Conservation (phyloP, 2,329 filamentous ascomycete genomes). For the Aspergillus niger region DNA sequence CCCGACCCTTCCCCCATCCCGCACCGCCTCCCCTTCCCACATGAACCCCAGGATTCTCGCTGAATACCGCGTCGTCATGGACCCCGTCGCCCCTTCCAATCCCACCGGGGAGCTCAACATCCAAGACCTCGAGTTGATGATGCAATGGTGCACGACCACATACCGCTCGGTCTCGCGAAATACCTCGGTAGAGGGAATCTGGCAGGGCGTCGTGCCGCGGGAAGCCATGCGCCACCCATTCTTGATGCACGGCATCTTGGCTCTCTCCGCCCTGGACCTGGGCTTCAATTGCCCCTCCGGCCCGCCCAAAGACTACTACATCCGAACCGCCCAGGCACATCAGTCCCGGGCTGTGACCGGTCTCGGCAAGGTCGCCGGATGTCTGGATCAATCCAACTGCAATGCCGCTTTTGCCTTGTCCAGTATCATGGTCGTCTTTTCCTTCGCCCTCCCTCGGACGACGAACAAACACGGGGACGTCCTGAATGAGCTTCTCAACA, state of each 20-base stretch:
- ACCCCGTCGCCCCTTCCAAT: neutral
- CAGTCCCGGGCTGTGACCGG: conserved; percentile 28
- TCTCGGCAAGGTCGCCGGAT: conserved; percentile 24
- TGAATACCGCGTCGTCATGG: conserved; percentile 14
- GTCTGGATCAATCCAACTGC: conserved; percentile 32
- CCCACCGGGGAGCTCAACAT: conserved; percentile 22
- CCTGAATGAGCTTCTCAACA: conserved; percentile 35
- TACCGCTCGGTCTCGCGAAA: conserved; percentile 35
- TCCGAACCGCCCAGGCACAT: conserved; percentile 32
- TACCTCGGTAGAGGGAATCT: conserved; percentile 27
- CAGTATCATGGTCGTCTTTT: conserved; percentile 37
- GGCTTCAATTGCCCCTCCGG: conserved; percentile 23
- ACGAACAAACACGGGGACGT: conserved; percentile 12
- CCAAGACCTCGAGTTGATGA: conserved; percentile 38
- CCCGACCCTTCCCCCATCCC: conserved; percentile 5
- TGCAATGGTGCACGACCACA: conserved; percentile 39
- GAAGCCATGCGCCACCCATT: conserved; percentile 33
- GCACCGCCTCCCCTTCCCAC: conserved; percentile 16
- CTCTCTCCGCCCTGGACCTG: conserved; percentile 38
- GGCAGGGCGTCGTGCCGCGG: conserved; percentile 35
- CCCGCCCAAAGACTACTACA: conserved; percentile 25
- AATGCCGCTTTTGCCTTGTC: conserved; percentile 41
- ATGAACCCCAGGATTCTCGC: conserved; percentile 7
- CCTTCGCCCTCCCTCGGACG: conserved; percentile 33
- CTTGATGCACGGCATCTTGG: conserved; percentile 39